Percentiles rank a stretch among this genome's conserved stretches.
These are phyloP conservation scores for Pleurotus sapidus DNA, from an alignment of 768 basidiomycete species.

Conservation along the genomic window DNA sequence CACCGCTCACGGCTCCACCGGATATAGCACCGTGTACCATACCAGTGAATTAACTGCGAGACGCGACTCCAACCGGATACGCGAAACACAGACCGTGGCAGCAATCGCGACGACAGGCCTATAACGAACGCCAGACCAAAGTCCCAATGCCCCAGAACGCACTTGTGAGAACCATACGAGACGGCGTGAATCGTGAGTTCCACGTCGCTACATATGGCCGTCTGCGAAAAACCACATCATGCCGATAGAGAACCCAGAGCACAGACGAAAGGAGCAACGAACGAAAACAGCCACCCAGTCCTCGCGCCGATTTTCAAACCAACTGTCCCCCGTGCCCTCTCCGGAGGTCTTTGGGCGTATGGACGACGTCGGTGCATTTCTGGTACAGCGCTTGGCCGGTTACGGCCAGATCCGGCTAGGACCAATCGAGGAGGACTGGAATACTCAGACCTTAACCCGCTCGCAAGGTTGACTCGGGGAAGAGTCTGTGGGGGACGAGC, in stretches of 20 bases:
- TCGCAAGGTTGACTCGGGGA: constrained; percentile 41
- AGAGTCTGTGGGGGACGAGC: constrained; percentile 58
- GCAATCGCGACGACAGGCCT: background rate
- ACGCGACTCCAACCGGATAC: background rate
- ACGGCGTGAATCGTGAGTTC: background rate
- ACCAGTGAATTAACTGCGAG: background rate
- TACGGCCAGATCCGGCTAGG: constrained; percentile 60
- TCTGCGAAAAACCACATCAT: background rate
- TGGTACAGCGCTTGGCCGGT: constrained; percentile 64
- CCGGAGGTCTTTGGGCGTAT: background rate
- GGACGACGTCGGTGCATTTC: constrained; percentile 40
- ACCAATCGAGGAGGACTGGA: constrained; percentile 59
- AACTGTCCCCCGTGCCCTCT: constrained; percentile 17
- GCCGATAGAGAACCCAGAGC: constrained; percentile 6
- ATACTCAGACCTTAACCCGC: constrained; percentile 86
- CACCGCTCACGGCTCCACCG: no score
- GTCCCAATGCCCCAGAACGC: background rate
- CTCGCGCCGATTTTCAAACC: constrained; percentile 57
- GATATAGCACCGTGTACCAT: no score
- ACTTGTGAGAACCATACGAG: background rate
- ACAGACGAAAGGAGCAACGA: constrained; percentile 6
- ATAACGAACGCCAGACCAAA: background rate
- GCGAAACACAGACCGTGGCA: background rate
- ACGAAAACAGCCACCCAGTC: constrained; percentile 36
- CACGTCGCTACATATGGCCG: background rate